These are phyloP conservation scores for Suillus subluteus DNA, from an alignment of 768 basidiomycete genomes.

Conservation along the genomic window DNA sequence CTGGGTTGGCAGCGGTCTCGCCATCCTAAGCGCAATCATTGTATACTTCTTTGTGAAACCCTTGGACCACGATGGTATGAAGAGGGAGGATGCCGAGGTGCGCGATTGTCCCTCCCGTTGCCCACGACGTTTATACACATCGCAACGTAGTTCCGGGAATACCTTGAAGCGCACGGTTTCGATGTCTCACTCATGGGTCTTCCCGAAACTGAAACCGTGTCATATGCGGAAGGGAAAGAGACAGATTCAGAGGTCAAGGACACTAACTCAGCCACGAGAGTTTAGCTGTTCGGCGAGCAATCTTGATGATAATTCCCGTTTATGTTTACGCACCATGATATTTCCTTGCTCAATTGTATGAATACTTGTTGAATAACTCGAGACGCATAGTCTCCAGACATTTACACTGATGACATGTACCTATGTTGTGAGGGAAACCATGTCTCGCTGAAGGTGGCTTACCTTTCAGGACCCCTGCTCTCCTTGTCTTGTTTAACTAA, in stretches of 20 bases:
- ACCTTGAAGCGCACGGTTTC: conserved; percentile 78
- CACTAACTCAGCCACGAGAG: conserved; percentile 10
- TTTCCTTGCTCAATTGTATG: neutral
- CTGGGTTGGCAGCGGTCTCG: conserved; percentile 87
- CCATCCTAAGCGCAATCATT: conserved; percentile 74
- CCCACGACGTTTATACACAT: neutral
- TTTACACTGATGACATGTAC: neutral
- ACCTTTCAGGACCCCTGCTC: neutral
- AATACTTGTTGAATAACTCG: neutral
- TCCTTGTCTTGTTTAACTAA: neutral
- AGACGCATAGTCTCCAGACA: neutral
- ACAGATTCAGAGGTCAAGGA: conserved; percentile 8
- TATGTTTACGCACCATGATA: neutral
- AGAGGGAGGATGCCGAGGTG: conserved; percentile 69
- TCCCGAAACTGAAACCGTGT: conserved; percentile 27
- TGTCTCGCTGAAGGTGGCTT: neutral
- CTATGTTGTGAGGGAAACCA: neutral
- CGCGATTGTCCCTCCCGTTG: conserved; percentile 22
- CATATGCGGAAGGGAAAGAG: conserved; percentile 25
- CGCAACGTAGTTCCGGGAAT: conserved; percentile 71
- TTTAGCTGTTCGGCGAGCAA: conserved; percentile 10
- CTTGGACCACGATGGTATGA: conserved; percentile 78
- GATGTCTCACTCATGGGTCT: conserved; percentile 79
- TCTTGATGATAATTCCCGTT: neutral
- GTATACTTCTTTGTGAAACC: conserved; percentile 77